Base-by-base conservation (phyloP, 2,329 filamentous ascomycete species). In the Colletotrichum limetticola region DNA sequence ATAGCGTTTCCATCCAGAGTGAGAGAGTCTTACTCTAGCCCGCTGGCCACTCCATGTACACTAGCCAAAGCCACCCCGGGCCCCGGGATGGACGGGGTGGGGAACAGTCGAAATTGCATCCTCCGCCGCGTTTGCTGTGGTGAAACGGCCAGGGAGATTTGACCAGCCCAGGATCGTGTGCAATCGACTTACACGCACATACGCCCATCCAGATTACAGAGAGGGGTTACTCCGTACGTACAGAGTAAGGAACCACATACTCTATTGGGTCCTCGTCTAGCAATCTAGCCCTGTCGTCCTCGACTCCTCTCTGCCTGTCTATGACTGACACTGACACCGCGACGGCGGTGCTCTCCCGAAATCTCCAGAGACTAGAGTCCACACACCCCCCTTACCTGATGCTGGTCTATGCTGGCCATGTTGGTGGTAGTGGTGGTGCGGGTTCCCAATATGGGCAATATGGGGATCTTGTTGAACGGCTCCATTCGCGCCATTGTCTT, bases 141-240 rank as follows among this genome's bases (percentile, higher is more conserved):
- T 72, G 70, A 72, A 72, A 72, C 66, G 67, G 66, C 55, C 55
- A 72, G 60, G 70, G 60, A 72, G 70, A 72, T 70, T 72, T 69
- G 70, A 70, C 60, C 70, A 61, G 70, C 32, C 70, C 60, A 57
- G 58, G 69, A 59, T 62, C 58, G 65, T 62, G 28, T 46, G 16
- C 42, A 52, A 22, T 72, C 59, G 65, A 72, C 59, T 64, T 65
- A 60, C 66, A 68, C 66, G 16, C 66, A 46, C 46, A 66, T 46
- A 57, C 35, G 35, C 19, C 22, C 53, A 35, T 19, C 28, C 66
- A 57, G 56, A 46, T 32, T 64, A 26, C 56, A 61, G 53, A 57
- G 35, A 53, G 63, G 32, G 53, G 42, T 8, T n/a, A 35, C 32
- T 35, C 32, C 32, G 32, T 35, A 35, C 11, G 32, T 35, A 19